A percentile compares a stretch with the other conserved stretches of the same genome.
Conservation (phyloP, 805 yeast genomes). For the Myxozyma lipomycoides region DNA sequence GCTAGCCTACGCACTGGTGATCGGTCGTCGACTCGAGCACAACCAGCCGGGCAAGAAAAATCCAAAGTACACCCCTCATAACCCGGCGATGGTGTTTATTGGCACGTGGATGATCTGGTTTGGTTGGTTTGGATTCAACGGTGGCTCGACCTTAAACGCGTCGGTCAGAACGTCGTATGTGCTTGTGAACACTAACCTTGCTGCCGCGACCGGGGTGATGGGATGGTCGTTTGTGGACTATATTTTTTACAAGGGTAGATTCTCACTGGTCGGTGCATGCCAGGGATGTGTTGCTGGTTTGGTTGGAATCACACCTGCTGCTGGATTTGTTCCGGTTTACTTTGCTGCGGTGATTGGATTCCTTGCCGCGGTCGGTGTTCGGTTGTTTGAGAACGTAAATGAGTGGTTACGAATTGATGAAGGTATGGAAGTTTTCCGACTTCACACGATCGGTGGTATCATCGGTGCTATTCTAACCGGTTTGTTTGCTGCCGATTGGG, state of each 20-base stretch:
- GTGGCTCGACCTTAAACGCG: conserved; percentile 94
- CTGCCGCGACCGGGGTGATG: conserved; percentile 89
- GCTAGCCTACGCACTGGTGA: conserved; percentile 79
- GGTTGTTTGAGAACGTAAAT: conserved; percentile 68
- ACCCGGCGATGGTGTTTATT: conserved; percentile 79
- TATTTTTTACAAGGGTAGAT: conserved; percentile 68
- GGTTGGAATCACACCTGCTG: conserved; percentile 94
- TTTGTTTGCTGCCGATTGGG: conserved; percentile 82
- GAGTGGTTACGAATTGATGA: conserved; percentile 72
- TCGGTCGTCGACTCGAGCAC: conserved; percentile 84
- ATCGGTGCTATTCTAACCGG: conserved; percentile 81
- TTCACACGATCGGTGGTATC: conserved; percentile 87
- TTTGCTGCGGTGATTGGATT: conserved; percentile 79
- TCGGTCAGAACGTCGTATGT: conserved; percentile 93
- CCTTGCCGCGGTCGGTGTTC: conserved; percentile 78
- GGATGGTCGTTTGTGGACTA: conserved; percentile 87
- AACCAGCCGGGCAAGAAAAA: conserved; percentile 57
- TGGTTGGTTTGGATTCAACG: conserved; percentile 99
- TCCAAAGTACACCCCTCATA: conserved; percentile 55
- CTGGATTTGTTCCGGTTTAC: conserved; percentile 92
- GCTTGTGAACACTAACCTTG: conserved; percentile 83
- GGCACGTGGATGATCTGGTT: conserved; percentile 97
- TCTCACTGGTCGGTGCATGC: conserved; percentile 89
- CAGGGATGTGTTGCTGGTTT: conserved; percentile 90
- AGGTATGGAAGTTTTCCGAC: conserved; percentile 87